A percentile compares a stretch with the other conserved stretches of the same genome.
Evolutionary conservation across 179 eudicot genomes (phyloP).

Genomic region (Gypsophila paniculata): DNA sequence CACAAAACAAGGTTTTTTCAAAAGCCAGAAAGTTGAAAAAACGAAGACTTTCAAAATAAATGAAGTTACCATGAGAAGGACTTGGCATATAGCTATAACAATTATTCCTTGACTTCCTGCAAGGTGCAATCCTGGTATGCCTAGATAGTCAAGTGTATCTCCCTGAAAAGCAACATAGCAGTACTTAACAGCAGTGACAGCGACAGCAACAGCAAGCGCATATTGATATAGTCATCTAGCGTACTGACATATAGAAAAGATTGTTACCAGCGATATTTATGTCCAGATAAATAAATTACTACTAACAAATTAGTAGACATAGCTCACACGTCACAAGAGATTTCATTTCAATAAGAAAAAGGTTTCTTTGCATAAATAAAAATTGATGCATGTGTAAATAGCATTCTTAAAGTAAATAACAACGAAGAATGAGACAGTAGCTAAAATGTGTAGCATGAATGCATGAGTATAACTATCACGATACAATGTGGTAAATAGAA

Average conservation of each 20-base stretch:
- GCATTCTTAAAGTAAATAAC: not conserved
- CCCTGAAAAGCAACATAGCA: slow-evolving; percentile 47
- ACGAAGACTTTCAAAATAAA: slow-evolving; percentile 8
- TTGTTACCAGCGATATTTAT: not conserved
- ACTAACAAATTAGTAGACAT: no score
- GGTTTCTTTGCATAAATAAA: not conserved
- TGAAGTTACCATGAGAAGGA: slow-evolving; percentile 70
- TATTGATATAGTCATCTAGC: not conserved
- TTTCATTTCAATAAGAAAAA: not conserved
- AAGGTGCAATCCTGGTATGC: slow-evolving; percentile 92
- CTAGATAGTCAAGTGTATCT: slow-evolving; percentile 92
- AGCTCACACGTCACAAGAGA: no score
- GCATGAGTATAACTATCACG: not conserved
- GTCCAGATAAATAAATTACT: not conserved
- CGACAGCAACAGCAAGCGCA: slow-evolving; percentile 1
- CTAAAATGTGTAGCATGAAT: not conserved
- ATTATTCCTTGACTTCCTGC: slow-evolving; percentile 98
- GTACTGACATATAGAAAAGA: not conserved
- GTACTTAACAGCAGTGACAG: slow-evolving; percentile 5
- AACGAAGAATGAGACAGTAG: no score
- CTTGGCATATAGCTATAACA: slow-evolving; percentile 92
- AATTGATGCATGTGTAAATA: not conserved
- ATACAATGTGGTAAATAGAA: not conserved
- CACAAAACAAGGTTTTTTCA: not conserved
- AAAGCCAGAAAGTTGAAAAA: not conserved